Base-by-base conservation (phyloP, 768 basidiomycete species). In the Tremella fuciformis region DNA sequence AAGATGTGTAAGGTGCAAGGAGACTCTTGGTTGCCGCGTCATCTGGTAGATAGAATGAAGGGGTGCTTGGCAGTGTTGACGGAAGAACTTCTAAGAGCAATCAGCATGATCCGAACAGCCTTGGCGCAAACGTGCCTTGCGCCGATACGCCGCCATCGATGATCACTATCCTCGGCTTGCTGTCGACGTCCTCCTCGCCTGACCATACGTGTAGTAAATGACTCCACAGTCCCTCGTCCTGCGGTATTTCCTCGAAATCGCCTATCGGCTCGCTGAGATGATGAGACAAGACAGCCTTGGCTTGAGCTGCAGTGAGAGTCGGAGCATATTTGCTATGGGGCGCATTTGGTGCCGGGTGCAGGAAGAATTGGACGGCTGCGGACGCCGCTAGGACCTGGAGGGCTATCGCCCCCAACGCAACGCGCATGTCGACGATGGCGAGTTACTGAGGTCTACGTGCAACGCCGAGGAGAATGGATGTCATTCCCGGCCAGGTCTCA, bases 241-340 rank as follows among this genome's bases (percentile, higher is more conserved):
- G 53, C 2, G 75, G 75, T 6, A 76, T 64, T 59, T 74, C 71
- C 42, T 76, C 72, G 46, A 72, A 74, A 50, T 70, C 68, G 37
- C 57, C 60, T 40, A 70, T 50, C 19, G 42, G 22, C 46, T 63
- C 62, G 4, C 65, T 59, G 13, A 76, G 61, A 51, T 76, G 75
- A 60, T 76, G 73, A 1, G 62, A 44, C 19, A 76, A 54, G 9
- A 76, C 67, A 18, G 75, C 75, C 37, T 74, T 70, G 18, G 72
- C 75, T 52, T 74, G 70, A 38, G 55, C 62, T 15, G 73, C 55
- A 0, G 62, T 59, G 2, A 76, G 58, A 1, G 71, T 71, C n/a
- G 75, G 75, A 11, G 63, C 55, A 42, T 55, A 26, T 13, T 50
- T 26, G n/a, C 50, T 46, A 11, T 51, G 56, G 7, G 58, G 24